These are phyloP conservation scores for Arthrinium phaeospermum DNA, from an alignment of 2,329 filamentous ascomycete genomes.

Conservation along the genomic window DNA sequence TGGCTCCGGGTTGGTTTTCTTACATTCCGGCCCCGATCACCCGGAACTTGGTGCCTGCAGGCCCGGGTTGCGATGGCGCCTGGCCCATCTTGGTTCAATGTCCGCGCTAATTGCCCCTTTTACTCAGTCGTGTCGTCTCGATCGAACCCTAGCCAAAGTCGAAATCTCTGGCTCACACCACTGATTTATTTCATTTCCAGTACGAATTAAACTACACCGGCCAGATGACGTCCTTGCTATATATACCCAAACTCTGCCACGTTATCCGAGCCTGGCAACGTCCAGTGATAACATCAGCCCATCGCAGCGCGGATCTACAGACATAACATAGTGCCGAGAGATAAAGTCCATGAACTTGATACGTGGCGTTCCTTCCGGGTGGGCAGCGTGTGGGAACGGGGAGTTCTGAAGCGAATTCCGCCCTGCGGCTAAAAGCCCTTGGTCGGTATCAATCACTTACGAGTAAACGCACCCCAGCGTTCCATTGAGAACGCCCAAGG, in stretches of 20 bases:
- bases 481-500: neutral
- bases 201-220: neutral
- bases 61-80: conserved; percentile 33
- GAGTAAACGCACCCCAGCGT: neutral
- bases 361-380: neutral
- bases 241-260: neutral
- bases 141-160: no score
- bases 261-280: neutral
- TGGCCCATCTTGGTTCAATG: conserved; percentile 37
- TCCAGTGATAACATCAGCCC: neutral
- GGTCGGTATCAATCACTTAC: neutral
- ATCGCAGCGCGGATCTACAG: neutral
- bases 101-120: neutral
- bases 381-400: neutral
- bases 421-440: neutral
- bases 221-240: neutral
- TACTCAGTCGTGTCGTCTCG: neutral
- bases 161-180: neutral
- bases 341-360: conserved; percentile 3
- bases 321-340: conserved; percentile 8
- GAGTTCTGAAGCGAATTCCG: neutral
- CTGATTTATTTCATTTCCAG: neutral
- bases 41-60: conserved; percentile 41
- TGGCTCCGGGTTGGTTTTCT: conserved; percentile 21
- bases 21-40: conserved; percentile 45